Percentiles rank a stretch among this genome's conserved stretches.
Conservation (phyloP, 1,284 basidiomycete genomes). For the Kwoniella shivajii region DNA sequence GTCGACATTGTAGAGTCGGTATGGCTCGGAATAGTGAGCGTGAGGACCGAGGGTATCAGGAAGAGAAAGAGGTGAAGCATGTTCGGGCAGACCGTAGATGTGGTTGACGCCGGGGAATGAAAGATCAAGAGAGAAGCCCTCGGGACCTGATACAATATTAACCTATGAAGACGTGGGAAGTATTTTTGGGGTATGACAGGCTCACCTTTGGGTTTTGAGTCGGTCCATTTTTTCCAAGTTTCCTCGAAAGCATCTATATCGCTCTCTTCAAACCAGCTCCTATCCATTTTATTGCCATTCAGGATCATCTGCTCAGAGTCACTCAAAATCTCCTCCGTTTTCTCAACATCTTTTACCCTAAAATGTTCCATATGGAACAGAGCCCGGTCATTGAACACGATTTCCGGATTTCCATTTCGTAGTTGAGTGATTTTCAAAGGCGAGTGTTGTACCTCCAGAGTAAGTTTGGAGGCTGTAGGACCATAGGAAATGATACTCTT, state of each 20-base stretch:
- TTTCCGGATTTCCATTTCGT: slow-evolving; percentile 74
- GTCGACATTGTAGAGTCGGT: slow-evolving; percentile 93
- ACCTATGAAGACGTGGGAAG: background rate
- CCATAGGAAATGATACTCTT: slow-evolving; percentile 54
- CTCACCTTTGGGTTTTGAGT: slow-evolving; percentile 91
- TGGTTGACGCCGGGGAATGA: slow-evolving; percentile 86
- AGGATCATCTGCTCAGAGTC: slow-evolving; percentile 50
- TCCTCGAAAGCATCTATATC: slow-evolving; percentile 90
- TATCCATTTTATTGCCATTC: slow-evolving; percentile 56
- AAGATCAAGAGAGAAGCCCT: slow-evolving; percentile 89
- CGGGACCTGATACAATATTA: slow-evolving; percentile 67
- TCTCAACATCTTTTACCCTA: slow-evolving; percentile 65
- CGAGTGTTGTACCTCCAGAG: slow-evolving; percentile 67
- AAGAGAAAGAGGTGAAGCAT: slow-evolving; percentile 85
- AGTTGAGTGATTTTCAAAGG: slow-evolving; percentile 74
- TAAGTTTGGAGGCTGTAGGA: slow-evolving; percentile 19
- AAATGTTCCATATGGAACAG: slow-evolving; percentile 99
- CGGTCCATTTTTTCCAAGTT: slow-evolving; percentile 79
- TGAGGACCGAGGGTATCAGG: slow-evolving; percentile 66
- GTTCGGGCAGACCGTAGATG: slow-evolving; percentile 95
- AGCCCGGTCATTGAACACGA: slow-evolving; percentile 85
- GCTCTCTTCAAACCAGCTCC: slow-evolving; percentile 80
- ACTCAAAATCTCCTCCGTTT: slow-evolving; percentile 49
- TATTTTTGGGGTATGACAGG: background rate
- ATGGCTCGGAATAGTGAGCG: slow-evolving; percentile 81